Evolutionary conservation across 129 eudicot genomes (phyloP), one percentile per base, ranked within the genome.

Genomic region (Helianthus tuberosus): DNA sequence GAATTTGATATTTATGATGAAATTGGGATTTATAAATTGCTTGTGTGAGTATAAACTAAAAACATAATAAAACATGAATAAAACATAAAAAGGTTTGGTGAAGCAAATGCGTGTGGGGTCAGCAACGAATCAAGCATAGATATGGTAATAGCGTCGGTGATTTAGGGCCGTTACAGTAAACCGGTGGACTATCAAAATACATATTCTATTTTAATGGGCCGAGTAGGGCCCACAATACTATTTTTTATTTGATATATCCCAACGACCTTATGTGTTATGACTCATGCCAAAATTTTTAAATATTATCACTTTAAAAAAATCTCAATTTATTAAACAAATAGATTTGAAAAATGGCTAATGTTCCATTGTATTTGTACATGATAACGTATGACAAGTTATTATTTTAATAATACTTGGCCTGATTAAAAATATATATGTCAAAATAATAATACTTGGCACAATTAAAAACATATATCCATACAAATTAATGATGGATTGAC

Each of bases 101-200:
- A 77, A 70, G 54, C 66, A 77, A 69, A 44, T 50, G 9, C 66
- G 70, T 77, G 76, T 69, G 81, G 81, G 71, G 71, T 39, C 81
- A 6, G 11, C 4, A 49, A 13, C 43, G 52, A 64, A 58, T 77
- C 63, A 77, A 48, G 59, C 57, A 48, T 48, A 69, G 63, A 69
- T 61, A 69, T 77, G 75, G 13, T 41, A 63, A 46, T 59, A 77
- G 64, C 72, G 79, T 75, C 79, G 79, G 78, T 74, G 78, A 74
- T 63, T 74, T 64, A 50, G 78, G 63, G 75, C 75, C 75, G 57
- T 71, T 54, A 71, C 7, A 8, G 57, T 57, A 14, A 57, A 71
- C 66, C 66, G 75, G 75, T 71, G 52, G 63, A 52, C 65, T 39
- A 17, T 23, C 25, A 44, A 55, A 23, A 20, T 41, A 9, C 51